These are phyloP conservation scores for Amanita muscaria DNA, from an alignment of 768 basidiomycete genomes.

Conservation along the genomic window DNA sequence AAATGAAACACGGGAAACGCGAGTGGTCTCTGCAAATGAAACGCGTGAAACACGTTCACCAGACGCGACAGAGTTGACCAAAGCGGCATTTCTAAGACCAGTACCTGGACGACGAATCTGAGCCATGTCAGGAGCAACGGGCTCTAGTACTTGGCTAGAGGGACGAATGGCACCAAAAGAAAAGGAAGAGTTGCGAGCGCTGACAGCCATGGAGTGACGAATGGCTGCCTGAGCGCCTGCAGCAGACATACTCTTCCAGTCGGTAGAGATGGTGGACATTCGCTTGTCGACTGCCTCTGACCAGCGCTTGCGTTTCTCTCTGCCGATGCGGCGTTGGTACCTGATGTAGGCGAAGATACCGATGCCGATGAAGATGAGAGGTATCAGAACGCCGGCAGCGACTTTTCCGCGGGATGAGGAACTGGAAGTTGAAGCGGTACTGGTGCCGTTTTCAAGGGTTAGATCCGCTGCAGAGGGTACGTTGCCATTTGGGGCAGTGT, in stretches of 20 bases:
- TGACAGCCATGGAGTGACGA: conserved; percentile 53
- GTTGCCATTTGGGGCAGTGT: conserved; percentile 33
- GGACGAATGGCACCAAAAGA: conserved; percentile 52
- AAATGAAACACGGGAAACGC: conserved; percentile 30
- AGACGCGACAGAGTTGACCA: conserved; percentile 17
- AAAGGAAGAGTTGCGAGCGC: conserved; percentile 38
- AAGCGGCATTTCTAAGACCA: conserved; percentile 41
- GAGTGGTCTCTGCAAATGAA: conserved; percentile 57
- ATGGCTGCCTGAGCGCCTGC: conserved; percentile 71
- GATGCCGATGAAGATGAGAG: conserved; percentile 45
- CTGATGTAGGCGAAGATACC: conserved; percentile 42
- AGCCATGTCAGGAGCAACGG: conserved; percentile 29
- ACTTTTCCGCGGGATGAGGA: conserved; percentile 39
- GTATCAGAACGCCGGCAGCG: conserved; percentile 61
- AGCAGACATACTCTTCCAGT: conserved; percentile 67
- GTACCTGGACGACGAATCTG: conserved; percentile 37
- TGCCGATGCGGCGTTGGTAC: conserved; percentile 38
- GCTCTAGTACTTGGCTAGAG: conserved; percentile 36
- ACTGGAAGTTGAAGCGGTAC: conserved; percentile 14
- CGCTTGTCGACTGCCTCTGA: conserved; percentile 66
- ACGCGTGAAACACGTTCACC: conserved; percentile 44
- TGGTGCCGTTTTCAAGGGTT: conserved; percentile 33
- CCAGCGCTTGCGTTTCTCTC: conserved; percentile 49
- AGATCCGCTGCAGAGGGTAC: conserved; percentile 33
- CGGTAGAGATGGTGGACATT: conserved; percentile 72